Conservation (phyloP, 2,329 filamentous ascomycete genomes). For the Xylariaceae sp. region DNA sequence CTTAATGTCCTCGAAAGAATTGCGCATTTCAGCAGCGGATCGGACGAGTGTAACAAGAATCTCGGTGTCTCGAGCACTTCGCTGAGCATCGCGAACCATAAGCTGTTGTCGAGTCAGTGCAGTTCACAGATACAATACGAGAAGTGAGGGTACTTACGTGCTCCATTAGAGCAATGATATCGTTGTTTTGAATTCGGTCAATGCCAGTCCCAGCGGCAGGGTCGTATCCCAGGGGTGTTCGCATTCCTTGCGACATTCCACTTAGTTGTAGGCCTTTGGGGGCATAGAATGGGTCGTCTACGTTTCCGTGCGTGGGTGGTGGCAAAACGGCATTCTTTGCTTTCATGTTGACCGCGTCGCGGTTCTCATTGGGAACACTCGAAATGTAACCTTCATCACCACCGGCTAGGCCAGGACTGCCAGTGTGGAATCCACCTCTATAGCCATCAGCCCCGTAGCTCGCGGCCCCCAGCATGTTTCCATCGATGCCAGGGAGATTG, state of each 20-base stretch:
- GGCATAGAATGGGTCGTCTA: slow-evolving; percentile 65
- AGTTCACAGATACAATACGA: background rate
- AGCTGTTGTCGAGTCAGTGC: slow-evolving; percentile 48
- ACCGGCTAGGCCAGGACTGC: slow-evolving; percentile 60
- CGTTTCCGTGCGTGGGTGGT: slow-evolving; percentile 44
- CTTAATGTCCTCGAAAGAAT: slow-evolving; percentile 93
- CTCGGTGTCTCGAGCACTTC: slow-evolving; percentile 93
- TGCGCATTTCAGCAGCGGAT: slow-evolving; percentile 93
- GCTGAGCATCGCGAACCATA: slow-evolving; percentile 92
- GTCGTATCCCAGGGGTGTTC: slow-evolving; percentile 86
- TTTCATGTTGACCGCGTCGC: slow-evolving; percentile 47
- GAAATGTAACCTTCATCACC: slow-evolving; percentile 91
- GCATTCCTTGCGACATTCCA: slow-evolving; percentile 88
- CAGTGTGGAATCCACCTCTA: slow-evolving; percentile 45
- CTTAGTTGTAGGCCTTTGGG: slow-evolving; percentile 64
- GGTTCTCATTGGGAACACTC: slow-evolving; percentile 56
- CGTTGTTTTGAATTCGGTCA: slow-evolving; percentile 90
- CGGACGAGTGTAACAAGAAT: slow-evolving; percentile 92
- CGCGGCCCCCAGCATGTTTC: slow-evolving; percentile 43
- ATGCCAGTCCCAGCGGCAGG: slow-evolving; percentile 81
- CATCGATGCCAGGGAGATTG: slow-evolving; percentile 48
- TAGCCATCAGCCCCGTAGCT: slow-evolving; percentile 37
- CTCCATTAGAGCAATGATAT: slow-evolving; percentile 96
- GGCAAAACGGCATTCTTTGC: slow-evolving; percentile 55
- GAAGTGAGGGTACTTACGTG: slow-evolving; percentile 55